Percentiles rank a stretch among this genome's conserved stretches.
phyloP scores from a whole-genome alignment of 2,329 filamentous ascomycete genomes.

The Phialemoniopsis sp. region DNA sequence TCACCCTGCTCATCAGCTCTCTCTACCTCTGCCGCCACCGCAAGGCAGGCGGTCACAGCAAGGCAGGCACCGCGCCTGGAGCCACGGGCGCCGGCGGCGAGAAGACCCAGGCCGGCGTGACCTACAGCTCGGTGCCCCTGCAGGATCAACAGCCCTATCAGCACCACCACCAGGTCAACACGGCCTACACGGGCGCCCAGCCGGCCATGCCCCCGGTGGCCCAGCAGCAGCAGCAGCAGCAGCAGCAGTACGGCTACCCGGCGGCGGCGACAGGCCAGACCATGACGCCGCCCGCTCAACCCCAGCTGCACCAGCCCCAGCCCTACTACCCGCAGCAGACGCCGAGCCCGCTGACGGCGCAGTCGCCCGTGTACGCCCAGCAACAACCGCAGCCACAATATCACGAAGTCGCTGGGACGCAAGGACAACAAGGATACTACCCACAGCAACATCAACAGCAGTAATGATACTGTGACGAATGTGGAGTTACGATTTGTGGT shows the following conservation, averaged over 20 bases:
- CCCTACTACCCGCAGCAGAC: conserved; percentile 11
- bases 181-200: conserved; percentile 11
- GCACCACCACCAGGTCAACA: conserved; percentile 11
- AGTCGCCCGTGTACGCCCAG: too few species aligned
- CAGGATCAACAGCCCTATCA: conserved; percentile 7
- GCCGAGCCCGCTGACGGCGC: neutral
- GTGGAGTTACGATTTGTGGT: too few species aligned
- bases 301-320: conserved; percentile 9
- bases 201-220: neutral
- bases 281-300: conserved; percentile 7
- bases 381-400: too few species aligned
- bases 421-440: too few species aligned
- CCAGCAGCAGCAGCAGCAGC: conserved; percentile 12
- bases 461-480: too few species aligned
- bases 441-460: too few species aligned
- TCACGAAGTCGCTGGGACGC: too few species aligned
- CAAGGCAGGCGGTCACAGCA: conserved; percentile 33
- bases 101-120: neutral
- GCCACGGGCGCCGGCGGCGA: conserved; percentile 1
- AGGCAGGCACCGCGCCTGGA: conserved; percentile 15
- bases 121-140: conserved; percentile 5
- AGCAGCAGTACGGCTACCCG: too few species aligned
- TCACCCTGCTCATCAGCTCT: conserved; percentile 34
- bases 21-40: conserved; percentile 39
- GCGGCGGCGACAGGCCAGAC: conserved; percentile 9